Base-by-base conservation (phyloP, 345 rosid species). In the Stellera chamaejasme region DNA sequence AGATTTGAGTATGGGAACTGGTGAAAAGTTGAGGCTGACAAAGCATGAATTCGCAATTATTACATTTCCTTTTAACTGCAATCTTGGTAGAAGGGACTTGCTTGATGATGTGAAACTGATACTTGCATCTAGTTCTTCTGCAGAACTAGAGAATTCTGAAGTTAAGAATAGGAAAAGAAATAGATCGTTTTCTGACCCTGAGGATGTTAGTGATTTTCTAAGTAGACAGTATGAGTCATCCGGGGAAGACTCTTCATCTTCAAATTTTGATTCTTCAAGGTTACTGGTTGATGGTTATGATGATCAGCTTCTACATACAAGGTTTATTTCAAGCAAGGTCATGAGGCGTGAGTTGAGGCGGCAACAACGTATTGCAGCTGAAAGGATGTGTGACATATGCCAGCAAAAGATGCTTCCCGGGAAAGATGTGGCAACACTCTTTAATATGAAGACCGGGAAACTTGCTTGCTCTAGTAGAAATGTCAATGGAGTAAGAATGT, bases 331-430 rank as follows among this genome's bases (percentile, higher is more conserved):
- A 52, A 83, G 71, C 75, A 87, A 76, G 78, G 52, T 72, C 11
- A 13, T 75, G 19, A 80, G 97, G 69, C 77, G 90, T 59, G 93
- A 89, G 70, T 64, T 94, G 68, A 83, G 99, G 71, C 74, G 75
- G 64, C 95, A 85, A 54, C 96, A 85, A 45, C 79, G 80, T 52
- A 66, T 82, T 62, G 90, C 91, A 27, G 83, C 96, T 32, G 97
- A 85, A 66, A 79, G 83, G 72, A 76, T 82, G 81, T 94, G 99
- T 16, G 96, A 85, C 65, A 80, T 93, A 59, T 93, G 96, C 72
- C 88, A 80, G 67, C 97, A 85, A 19, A 89, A 87, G 79, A 81
- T 93, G 74, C 92, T 93, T 54, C 95, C 87, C 11, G 87, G 76
- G 60, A 90, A 87, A 65, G 88, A 90, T 66, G 90, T 82, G 11